Evolutionary conservation across 139 green algal species (phyloP).

Genomic region (Tetraselmis chui): DNA sequence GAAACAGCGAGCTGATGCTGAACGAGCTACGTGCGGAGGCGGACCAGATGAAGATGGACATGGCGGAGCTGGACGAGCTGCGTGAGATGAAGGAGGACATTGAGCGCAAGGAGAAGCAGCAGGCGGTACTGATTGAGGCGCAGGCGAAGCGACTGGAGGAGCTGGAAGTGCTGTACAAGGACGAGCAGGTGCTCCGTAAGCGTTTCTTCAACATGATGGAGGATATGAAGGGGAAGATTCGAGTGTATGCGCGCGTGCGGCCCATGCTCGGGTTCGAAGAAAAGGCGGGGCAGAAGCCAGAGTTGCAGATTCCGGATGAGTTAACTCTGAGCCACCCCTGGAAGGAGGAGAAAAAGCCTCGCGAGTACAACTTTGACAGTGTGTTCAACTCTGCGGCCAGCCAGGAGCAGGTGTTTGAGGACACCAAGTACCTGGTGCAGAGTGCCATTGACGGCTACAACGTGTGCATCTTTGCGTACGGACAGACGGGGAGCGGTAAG

Average conservation of each 20-base stretch:
- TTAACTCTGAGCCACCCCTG: slow-evolving; percentile 83
- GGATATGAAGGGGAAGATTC: slow-evolving; percentile 97
- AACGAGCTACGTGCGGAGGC: slow-evolving; percentile 30
- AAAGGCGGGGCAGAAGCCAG: slow-evolving; percentile 16
- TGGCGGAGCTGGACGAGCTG: slow-evolving; percentile 84
- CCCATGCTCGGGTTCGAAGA: slow-evolving; percentile 83
- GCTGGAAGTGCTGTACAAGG: slow-evolving; percentile 89
- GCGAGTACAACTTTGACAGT: slow-evolving; percentile 87
- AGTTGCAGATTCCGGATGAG: slow-evolving; percentile 60
- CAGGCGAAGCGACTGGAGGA: slow-evolving; percentile 84
- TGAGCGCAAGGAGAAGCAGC: slow-evolving; percentile 78
- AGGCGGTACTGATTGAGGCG: slow-evolving; percentile 77
- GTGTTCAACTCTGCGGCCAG: slow-evolving; percentile 54
- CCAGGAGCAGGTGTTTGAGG: slow-evolving; percentile 91
- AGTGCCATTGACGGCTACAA: slow-evolving; percentile 82
- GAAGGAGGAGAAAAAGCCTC: slow-evolving; percentile 83
- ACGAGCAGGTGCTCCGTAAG: slow-evolving; percentile 72
- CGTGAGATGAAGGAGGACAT: slow-evolving; percentile 87
- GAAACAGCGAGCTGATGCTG: slow-evolving; percentile 51
- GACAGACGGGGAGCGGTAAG: slow-evolving; percentile 73
- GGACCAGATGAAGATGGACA: slow-evolving; percentile 39
- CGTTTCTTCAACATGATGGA: slow-evolving; percentile 81
- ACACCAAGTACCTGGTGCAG: slow-evolving; percentile 93
- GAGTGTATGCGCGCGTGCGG: slow-evolving; percentile 83
- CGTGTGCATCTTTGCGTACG: slow-evolving; percentile 70